A percentile compares a stretch with the other conserved stretches of the same genome.
These are phyloP conservation scores for Cyclotella sp. DNA, from an alignment of 108 stramenopile genomes.

Conservation along the genomic window DNA sequence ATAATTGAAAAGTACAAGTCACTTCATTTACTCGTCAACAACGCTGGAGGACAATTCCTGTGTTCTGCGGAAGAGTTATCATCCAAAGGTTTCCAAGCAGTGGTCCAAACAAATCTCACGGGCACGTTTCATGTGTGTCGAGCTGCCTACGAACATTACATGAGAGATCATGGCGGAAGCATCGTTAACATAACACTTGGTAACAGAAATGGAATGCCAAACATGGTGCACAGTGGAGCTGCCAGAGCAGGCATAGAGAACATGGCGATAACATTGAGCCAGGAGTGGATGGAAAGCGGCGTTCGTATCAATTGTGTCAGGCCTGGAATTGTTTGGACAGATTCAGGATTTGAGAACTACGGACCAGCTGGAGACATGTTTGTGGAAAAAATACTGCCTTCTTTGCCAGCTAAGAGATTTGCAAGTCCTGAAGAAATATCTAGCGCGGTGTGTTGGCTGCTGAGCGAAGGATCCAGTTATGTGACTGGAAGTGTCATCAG, in stretches of 20 bases:
- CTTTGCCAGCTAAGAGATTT: slow-evolving; percentile 71
- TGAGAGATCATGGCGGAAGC: slow-evolving; percentile 78
- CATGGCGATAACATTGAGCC: slow-evolving; percentile 81
- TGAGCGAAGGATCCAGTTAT: slow-evolving; percentile 76
- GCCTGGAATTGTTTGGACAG: slow-evolving; percentile 86
- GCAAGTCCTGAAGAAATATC: slow-evolving; percentile 77
- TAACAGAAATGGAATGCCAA: slow-evolving; percentile 87
- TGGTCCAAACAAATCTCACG: slow-evolving; percentile 80
- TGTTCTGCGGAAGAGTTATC: slow-evolving; percentile 73
- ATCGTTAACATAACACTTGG: slow-evolving; percentile 90
- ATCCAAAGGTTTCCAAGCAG: slow-evolving; percentile 74
- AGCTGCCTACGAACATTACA: slow-evolving; percentile 79
- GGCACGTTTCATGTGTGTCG: slow-evolving; percentile 85
- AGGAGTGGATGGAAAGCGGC: slow-evolving; percentile 85
- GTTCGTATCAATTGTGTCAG: slow-evolving; percentile 90
- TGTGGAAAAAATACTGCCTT: slow-evolving; percentile 65
- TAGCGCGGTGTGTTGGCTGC: slow-evolving; percentile 73
- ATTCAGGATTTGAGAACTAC: slow-evolving; percentile 84
- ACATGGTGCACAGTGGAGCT: slow-evolving; percentile 85
- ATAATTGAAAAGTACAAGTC: slow-evolving; percentile 60
- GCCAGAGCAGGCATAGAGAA: slow-evolving; percentile 89
- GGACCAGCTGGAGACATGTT: slow-evolving; percentile 73
- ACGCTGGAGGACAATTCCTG: slow-evolving; percentile 87
- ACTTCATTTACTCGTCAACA: slow-evolving; percentile 84
- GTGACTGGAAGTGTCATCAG: slow-evolving; percentile 71